These are phyloP conservation scores for Boechera divaricarpa DNA, from an alignment of 345 rosid species.

Conservation along the genomic window DNA sequence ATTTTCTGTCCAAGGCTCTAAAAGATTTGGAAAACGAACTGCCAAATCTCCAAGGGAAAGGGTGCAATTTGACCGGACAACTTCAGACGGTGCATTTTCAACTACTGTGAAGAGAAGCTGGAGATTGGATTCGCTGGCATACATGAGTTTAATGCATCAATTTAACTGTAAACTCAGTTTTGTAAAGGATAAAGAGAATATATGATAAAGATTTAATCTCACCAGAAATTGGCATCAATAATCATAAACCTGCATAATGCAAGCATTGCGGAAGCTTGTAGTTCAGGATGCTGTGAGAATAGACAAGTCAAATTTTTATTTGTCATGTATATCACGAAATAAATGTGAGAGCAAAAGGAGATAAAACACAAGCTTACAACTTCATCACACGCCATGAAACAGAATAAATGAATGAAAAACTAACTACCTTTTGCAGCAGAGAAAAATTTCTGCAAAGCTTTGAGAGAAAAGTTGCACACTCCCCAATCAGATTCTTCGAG, in stretches of 20 bases:
- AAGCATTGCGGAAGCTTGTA: conserved; percentile 97
- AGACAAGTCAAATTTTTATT: conserved; percentile 1
- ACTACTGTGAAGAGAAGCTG: conserved; percentile 97
- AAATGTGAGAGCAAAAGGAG: conserved; percentile 19
- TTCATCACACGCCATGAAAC: conserved; percentile 7
- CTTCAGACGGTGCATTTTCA: conserved; percentile 90
- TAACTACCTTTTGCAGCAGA: conserved; percentile 81
- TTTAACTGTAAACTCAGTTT: conserved; percentile 5
- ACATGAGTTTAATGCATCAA: conserved; percentile 39
- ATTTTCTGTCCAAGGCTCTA: conserved; percentile 98
- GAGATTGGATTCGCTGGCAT: conserved; percentile 84
- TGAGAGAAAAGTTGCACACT: conserved; percentile 77
- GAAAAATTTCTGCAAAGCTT: conserved; percentile 89
- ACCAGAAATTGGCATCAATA: conserved; percentile 92
- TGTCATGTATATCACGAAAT: conserved; percentile 8
- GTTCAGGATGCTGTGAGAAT: conserved; percentile 69
- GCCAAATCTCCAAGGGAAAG: conserved; percentile 97
- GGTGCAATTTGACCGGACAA: conserved; percentile 94
- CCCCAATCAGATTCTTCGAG: conserved; percentile 79
- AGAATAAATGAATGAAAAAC: conserved; percentile 13
- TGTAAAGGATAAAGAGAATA: conserved; percentile 4
- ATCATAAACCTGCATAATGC: conserved; percentile 94
- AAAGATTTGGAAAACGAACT: conserved; percentile 91
- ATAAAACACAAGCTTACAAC: conserved; percentile 19
- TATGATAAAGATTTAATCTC: conserved; percentile 37